Conservation (phyloP, 306 rosid genomes). For the Ochetophila trinervis region DNA sequence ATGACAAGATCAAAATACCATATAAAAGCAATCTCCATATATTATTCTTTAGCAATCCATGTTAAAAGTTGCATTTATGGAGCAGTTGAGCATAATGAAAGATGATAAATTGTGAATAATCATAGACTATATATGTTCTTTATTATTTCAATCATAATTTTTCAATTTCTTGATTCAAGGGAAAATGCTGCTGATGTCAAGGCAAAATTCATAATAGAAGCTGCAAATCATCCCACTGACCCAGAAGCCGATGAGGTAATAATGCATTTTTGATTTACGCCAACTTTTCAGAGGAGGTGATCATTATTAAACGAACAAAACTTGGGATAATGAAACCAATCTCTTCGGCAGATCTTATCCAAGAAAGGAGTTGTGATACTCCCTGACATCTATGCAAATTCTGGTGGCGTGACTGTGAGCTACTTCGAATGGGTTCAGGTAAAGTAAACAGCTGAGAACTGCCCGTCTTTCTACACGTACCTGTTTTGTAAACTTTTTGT, state of each 20-base stretch:
- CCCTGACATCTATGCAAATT: constrained; percentile 73
- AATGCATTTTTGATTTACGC: constrained; percentile 7
- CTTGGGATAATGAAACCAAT: constrained; percentile 3
- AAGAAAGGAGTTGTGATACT: constrained; percentile 57
- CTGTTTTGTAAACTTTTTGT: neutral
- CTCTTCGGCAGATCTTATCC: constrained; percentile 42
- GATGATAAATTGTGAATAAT: neutral
- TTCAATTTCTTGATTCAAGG: constrained; percentile 21
- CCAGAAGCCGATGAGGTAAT: constrained; percentile 66
- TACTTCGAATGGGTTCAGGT: constrained; percentile 92
- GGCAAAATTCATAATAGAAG: constrained; percentile 58
- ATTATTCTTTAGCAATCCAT: too few relatives aligned
- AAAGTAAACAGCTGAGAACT: constrained; percentile 1
- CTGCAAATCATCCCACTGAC: constrained; percentile 65
- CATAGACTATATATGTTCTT: too few relatives aligned
- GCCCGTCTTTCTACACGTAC: neutral
- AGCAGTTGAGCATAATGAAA: neutral
- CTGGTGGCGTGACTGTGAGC: constrained; percentile 76
- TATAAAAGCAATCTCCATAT: neutral
- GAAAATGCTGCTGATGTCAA: constrained; percentile 58
- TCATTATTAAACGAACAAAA: neutral
- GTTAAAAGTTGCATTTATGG: neutral
- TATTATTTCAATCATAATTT: neutral
- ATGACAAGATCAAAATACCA: neutral
- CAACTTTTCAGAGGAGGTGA: neutral